These are phyloP conservation scores for Phytophthora europaea DNA, from an alignment of 352 stramenopile species.

Conservation along the genomic window DNA sequence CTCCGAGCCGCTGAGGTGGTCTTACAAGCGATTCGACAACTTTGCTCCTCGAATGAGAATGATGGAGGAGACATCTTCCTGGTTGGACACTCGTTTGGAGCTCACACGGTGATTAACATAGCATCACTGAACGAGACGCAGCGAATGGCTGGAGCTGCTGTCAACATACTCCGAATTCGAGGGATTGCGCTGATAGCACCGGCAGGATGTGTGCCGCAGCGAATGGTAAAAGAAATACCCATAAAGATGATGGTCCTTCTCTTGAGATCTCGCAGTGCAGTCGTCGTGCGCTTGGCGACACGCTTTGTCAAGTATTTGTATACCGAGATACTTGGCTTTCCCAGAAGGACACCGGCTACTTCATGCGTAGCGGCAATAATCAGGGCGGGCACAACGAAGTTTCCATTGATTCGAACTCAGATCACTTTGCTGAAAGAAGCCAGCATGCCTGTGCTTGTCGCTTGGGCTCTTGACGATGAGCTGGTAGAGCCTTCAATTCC, in stretches of 20 bases:
- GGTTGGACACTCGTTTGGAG: constrained; percentile 49
- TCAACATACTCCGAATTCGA: constrained; percentile 30
- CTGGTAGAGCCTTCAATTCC: constrained; percentile 56
- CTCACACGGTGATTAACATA: constrained; percentile 41
- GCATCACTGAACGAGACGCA: constrained; percentile 37
- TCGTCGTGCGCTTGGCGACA: constrained; percentile 36
- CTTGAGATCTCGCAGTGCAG: constrained; percentile 32
- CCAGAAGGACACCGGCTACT: constrained; percentile 27
- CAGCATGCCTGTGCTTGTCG: constrained; percentile 49
- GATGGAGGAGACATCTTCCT: constrained; percentile 39
- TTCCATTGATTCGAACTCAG: constrained; percentile 45
- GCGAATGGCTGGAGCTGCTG: constrained; percentile 16
- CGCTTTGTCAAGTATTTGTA: constrained; percentile 49
- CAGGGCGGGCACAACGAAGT: constrained; percentile 55
- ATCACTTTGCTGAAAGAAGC: constrained; percentile 31
- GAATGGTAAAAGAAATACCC: constrained; percentile 47
- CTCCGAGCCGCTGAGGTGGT: constrained; percentile 42
- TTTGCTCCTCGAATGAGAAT: constrained; percentile 29
- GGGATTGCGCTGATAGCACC: constrained; percentile 55
- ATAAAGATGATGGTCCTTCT: constrained; percentile 36
- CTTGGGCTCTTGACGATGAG: constrained; percentile 56
- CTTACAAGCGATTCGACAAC: constrained; percentile 38
- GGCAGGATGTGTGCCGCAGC: constrained; percentile 53
- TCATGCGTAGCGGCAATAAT: constrained; percentile 57
- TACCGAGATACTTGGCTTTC: constrained; percentile 50